Evolutionary conservation across 441 rosid species (phyloP), one percentile per base, ranked within the genome.

Genomic region (Erodium moschatum): DNA sequence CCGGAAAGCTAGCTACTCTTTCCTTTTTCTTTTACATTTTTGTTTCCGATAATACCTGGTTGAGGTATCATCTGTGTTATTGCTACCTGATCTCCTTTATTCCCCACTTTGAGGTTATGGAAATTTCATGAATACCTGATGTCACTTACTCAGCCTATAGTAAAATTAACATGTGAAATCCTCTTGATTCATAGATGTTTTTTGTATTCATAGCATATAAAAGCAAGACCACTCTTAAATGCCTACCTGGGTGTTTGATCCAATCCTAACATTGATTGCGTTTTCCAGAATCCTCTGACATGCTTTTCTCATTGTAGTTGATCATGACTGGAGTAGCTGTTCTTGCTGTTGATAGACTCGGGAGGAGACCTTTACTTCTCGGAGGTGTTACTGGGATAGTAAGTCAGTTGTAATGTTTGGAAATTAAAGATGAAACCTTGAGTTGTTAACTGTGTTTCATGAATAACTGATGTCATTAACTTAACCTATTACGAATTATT

Each of bases 341-440:
- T 68, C 73, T 88, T 72, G 92, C 74, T 29, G 90, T 94, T 75
- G 99, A 94, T 80, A 86, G 82, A 81, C 83, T 91, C 65, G 99
- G 99, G 78, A 86, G 99, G 86, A 87, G 97, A 73, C 99, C 99
- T 56, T 74, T 94, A 78, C 87, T 94, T 38, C 85, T 94, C 69
- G 85, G 89, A 70, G 99, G 97, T 71, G 97, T 88, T 81, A 84
- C 96, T 71, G 99, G 97, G 73, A 94, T 94, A 75, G 98, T 91
- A 72, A 77, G 80, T 80, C 74, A 72, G 61, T 40, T 16, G 52
- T 21, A 54, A 62, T 67, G 31, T 61, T 61, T 70, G 40, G 64
- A 67, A 38, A 7, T 54, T 67, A 4, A 9, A 19, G 16, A 19
- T 64, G 21, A 50, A 67, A 61, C 64, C 60, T 66, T 66, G 50